Base-by-base conservation (phyloP, 345 rosid species). In the Gynandropsis gynandra region DNA sequence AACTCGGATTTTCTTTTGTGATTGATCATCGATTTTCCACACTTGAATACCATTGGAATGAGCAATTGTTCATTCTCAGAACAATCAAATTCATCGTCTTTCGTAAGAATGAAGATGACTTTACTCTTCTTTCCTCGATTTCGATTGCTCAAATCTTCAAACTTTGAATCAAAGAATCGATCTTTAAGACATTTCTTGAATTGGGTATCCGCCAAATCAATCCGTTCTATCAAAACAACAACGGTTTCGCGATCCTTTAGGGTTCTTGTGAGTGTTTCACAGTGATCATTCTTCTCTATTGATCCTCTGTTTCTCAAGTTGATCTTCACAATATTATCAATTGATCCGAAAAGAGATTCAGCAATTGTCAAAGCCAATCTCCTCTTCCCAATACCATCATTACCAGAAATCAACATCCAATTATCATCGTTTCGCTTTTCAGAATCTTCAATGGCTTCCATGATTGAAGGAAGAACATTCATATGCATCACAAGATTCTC, bases 401-500 rank as follows among this genome's bases (percentile, higher is more conserved):
- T 75, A 44, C 97, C 97, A 14, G 71, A 68, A 58, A 89, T 37
- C 57, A 85, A 64, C 15, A 89, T 24, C 93, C 93, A 83, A 17
- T 61, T 61, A 15, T 68, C 85, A 18, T 62, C 65, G 59, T 36
- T 57, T 18, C 5, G 29, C 5, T 24, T 24, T 24, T 24, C 64
- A 36, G 64, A 56, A 49, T 73, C 52, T 9, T 40, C 52, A 68
- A 89, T 47, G 48, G 69, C 72, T 47, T 74, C 78, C 5, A 65
- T 71, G 27, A 89, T 68, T 19, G 82, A 68, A 47, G 73, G 73
- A 61, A 89, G 56, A 37, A 42, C 55, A 44, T 81, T 82, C 19
- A 39, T 71, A 61, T 89, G 93, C 95, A 95, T 85, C 16, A 93
- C 82, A 24, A 85, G 74, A 50, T 73, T 83, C 61, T 80, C 80